These are phyloP conservation scores for Platismatia glauca DNA, from an alignment of 495 filamentous ascomycete genomes.

Conservation along the genomic window DNA sequence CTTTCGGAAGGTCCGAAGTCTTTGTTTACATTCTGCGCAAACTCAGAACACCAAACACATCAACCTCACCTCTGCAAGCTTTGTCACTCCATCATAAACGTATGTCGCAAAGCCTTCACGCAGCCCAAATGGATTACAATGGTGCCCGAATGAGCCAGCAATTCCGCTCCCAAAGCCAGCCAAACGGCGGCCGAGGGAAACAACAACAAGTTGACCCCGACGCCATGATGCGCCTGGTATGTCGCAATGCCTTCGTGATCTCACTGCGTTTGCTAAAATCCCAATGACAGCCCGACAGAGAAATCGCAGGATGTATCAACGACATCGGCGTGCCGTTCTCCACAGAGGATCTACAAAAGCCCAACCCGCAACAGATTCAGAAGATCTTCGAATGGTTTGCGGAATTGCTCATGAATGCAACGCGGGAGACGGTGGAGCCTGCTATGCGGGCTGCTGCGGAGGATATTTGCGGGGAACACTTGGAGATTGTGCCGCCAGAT, in stretches of 20 bases:
- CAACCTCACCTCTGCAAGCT: background rate
- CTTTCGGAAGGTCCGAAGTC: background rate
- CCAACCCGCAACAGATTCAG: constrained; percentile 86
- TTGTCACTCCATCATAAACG: background rate
- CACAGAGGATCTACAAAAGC: constrained; percentile 83
- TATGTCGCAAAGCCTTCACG: background rate
- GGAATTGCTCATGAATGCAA: constrained; percentile 84
- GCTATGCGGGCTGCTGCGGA: constrained; percentile 86
- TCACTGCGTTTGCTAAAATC: background rate
- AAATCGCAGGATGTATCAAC: constrained; percentile 93
- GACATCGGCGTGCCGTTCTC: constrained; percentile 88
- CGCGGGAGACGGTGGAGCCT: constrained; percentile 82
- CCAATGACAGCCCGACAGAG: constrained; percentile 63
- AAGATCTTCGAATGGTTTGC: constrained; percentile 97
- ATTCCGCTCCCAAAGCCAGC: constrained; percentile 35
- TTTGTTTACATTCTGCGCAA: constrained; percentile 15
- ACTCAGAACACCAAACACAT: background rate
- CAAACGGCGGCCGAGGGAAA: constrained; percentile 36
- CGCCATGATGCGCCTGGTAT: constrained; percentile 78
- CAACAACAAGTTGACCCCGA: constrained; percentile 62
- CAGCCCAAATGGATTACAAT: background rate
- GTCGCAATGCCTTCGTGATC: constrained; percentile 15
- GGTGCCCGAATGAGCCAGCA: constrained; percentile 51
- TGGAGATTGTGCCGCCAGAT: constrained; percentile 73
- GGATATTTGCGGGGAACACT: constrained; percentile 67